phyloP scores from a whole-genome alignment of 306 rosid genomes.

The Carpinus fangiana region DNA sequence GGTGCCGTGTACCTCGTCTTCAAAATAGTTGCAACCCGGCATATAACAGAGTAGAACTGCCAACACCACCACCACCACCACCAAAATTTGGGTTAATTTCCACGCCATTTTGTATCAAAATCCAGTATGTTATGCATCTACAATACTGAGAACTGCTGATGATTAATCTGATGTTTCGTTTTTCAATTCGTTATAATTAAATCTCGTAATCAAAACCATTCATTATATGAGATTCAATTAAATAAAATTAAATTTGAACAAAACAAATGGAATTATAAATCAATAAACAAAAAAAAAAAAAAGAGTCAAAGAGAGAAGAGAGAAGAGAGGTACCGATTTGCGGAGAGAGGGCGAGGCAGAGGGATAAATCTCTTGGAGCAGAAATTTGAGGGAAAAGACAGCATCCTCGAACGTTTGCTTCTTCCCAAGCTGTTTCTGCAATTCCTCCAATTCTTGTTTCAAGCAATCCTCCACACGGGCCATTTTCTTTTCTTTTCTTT shows the following conservation, averaged over 20 bases:
- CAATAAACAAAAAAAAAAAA: neutral
- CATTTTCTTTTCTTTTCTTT: slow-evolving; percentile 31
- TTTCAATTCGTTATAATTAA: neutral
- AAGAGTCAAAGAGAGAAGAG: neutral
- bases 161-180: neutral
- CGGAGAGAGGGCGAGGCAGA: slow-evolving; percentile 73
- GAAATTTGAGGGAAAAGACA: slow-evolving; percentile 55
- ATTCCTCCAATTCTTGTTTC: slow-evolving; percentile 61
- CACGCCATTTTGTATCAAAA: neutral
- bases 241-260: neutral
- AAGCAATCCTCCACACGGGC: slow-evolving; percentile 47
- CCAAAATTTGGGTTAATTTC: slow-evolving; percentile 7
- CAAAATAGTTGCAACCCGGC: slow-evolving; percentile 81
- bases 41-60: slow-evolving; percentile 65
- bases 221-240: neutral
- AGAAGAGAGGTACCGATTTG: slow-evolving; percentile 47
- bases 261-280: neutral
- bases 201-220: neutral
- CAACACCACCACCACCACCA: slow-evolving; percentile 21
- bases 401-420: slow-evolving; percentile 74
- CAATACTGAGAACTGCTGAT: no score
- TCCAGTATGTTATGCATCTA: neutral
- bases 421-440: slow-evolving; percentile 71
- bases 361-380: slow-evolving; percentile 49
- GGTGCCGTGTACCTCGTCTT: slow-evolving; percentile 82